Base-by-base conservation (phyloP, 176 grass and related monocot genomes). In the Carex kokanica region DNA sequence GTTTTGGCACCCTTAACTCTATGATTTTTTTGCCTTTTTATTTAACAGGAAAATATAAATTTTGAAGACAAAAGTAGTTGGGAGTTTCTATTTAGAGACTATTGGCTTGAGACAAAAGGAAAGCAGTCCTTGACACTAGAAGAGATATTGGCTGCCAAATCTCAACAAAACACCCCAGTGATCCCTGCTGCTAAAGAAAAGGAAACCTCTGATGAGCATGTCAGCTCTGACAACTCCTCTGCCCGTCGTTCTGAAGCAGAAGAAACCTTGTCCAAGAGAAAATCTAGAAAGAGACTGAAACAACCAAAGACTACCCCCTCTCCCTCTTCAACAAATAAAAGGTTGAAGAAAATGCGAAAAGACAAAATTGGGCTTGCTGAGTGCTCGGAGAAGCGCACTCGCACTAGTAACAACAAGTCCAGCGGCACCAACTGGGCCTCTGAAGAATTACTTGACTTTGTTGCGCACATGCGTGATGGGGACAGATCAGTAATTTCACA, bases 11-110 rank as follows among this genome's bases (percentile, higher is more conserved):
- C 65, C 65, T 69, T 36, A 3, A 36, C 66, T 70, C 34, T 43
- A 4, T 24, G 32, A 79, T 85, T 18, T 72, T 65, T 89, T 45
- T 87, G 60, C 72, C 87, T 86, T 81, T 63, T 85, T 69, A 59
- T 36, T 45, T 81, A 83, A 81, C 86, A 99, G 96, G 88, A 95
- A 55, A 49, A 82, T 80, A 84, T 99, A 82, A 91, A 99, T 93
- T 95, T 99, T 86, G 93, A 99, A 68, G 96, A 99, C 80, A 99
- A 87, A 90, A 90, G 80, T 41, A 93, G 88, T 78, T 99, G 91
- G 91, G 94, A 94, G 85, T 93, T 88, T 89, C 91, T 99, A 70
- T 95, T 99, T 85, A 99, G 93, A 78, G 93, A 92, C 16, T 99
- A 95, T 83, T 99, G 92, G 90, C 83, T 95, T 81, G 88, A 88